Conservation (phyloP, 177 flowering plant species). For the Telopea speciosissima region DNA sequence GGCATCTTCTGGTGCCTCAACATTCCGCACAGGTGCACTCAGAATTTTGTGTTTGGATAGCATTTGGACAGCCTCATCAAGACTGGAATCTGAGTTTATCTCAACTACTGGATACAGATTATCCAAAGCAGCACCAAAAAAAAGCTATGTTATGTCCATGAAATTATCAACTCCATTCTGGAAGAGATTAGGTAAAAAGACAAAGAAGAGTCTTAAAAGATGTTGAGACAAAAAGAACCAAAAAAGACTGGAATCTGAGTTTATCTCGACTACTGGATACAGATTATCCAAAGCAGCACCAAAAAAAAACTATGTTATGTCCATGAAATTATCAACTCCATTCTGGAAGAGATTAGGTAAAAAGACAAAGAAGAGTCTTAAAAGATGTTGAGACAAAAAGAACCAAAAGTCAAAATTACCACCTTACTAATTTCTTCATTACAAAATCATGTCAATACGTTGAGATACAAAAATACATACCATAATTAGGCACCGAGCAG, state of each 20-base stretch:
- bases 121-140: constrained; percentile 2
- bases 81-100: constrained; percentile 72
- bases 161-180: neutral
- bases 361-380: neutral
- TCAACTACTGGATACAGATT: constrained; percentile 51
- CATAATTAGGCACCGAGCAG: no score
- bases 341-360: neutral
- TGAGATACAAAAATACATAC: neutral
- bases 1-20: constrained; percentile 83
- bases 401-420: neutral
- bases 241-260: constrained; percentile 67
- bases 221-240: no score
- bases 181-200: neutral
- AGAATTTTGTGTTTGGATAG: constrained; percentile 63
- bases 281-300: constrained; percentile 6
- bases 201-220: neutral
- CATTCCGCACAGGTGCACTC: constrained; percentile 88
- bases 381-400: neutral
- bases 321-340: neutral
- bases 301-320: neutral
- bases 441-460: neutral
- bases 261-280: constrained; percentile 71
- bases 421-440: neutral
- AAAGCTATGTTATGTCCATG: neutral
- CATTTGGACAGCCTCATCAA: constrained; percentile 80